Evolutionary conservation across 768 basidiomycete genomes (phyloP), one percentile per base, ranked within the genome.

Genomic region (Dendrothele bispora): DNA sequence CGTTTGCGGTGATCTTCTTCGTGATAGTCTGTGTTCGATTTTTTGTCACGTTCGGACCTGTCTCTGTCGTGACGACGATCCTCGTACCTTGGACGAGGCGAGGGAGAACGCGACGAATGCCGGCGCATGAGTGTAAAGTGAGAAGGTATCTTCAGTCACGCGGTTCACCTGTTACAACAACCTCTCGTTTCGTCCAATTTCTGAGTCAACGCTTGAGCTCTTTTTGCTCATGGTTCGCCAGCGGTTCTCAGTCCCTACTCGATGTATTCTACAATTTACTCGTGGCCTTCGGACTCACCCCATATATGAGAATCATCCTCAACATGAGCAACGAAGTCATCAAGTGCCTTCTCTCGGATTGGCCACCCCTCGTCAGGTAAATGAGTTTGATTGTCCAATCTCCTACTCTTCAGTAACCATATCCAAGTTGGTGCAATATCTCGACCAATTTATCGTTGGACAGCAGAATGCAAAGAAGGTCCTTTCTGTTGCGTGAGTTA

Each of bases 381-480:
- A 35, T n/a, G 27, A 25, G 3, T 15, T 21, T 32, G 25, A 17
- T 6, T 3, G 39, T 12, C 4, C 32, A 18, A 4, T 15, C 46
- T 17, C 34, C 11, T 2, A 11, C 3, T 39, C 10, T 32, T 39
- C 37, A 48, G 32, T 41, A n/a, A 5, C 6, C 20, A 15, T 5
- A 27, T 5, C 17, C 40, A 25, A 95, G 91, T 79, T 95, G 36
- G 85, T 84, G 6, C 78, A 86, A 61, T 94, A 91, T 64, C 78
- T 97, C 30, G 85, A 91, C 55, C 84, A 91, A 60, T 97, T 86
- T 60, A 83, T 98, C 29, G 78, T 98, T 15, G 95, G 95, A 1
- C 95, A 98, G 63, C 88, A 91, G 55, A 79, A 77, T 50, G 94
- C 95, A 3, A 98, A 98, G 80, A 92, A 93, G 61, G 86, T 90